Evolutionary conservation across 345 rosid species (phyloP), one percentile per base, ranked within the genome.

Genomic region (Viola odorata): DNA sequence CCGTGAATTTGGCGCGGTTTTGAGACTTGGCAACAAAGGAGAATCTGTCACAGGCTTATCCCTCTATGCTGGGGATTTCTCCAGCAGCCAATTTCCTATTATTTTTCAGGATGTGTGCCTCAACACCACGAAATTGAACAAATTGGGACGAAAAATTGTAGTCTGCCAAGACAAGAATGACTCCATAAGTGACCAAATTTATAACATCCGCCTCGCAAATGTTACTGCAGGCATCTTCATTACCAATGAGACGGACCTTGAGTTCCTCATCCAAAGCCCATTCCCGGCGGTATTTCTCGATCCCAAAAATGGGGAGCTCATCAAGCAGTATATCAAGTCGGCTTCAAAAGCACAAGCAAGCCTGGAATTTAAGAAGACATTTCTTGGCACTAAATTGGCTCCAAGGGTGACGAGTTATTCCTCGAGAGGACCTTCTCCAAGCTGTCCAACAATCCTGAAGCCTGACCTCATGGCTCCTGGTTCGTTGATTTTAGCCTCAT

Each of bases 401-500:
- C 88, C 86, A 0, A 67, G 45, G 9, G 79, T 81, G 0, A 12
- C 85, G 1, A 68, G 69, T 59, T 85, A 77, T 69, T 82, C 78
- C 69, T 85, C 88, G 0, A 74, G 81, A 67, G 91, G 91, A 4
- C 88, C 91, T 8, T 82, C 91, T 9, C 63, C 40, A 5, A 77
- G 84, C 66, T 78, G 76, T 45, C 84, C 81, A 3, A 37, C 32
- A 38, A 75, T 83, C n/a, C 55, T 85, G 51, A 85, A 85, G 60
- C 91, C 88, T 2, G 85, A 79, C 40, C 61, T 82, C 39, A 67
- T 79, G 79, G 83, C 82, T 53, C 88, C 86, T 0, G 91, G 88
- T 1, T 15, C 57, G 0, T 51, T 55, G 4, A 47, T 85, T 64
- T 61, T 85, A 37, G 88, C 91, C 3, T 69, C 84, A 3, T 85